Evolutionary conservation across 140 eudicot species (phyloP).

Genomic region (Bidens hawaiensis): DNA sequence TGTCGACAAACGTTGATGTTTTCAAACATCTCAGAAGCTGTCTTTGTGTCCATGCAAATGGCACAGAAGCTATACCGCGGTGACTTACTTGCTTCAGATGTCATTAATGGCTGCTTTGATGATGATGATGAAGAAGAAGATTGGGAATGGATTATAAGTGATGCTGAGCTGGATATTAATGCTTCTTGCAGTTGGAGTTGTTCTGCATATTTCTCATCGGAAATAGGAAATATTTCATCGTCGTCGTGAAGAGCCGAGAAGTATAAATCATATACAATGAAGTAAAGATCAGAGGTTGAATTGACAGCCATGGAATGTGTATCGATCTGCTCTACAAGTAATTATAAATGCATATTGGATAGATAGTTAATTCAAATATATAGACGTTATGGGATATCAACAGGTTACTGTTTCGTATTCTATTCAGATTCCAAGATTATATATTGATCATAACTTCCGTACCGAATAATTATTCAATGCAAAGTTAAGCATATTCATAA

Average conservation of each 20-base stretch:
- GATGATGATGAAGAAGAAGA: conserved; percentile 5
- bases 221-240: conserved; percentile 31
- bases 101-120: neutral
- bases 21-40: conserved; percentile 1
- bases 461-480: too few relatives aligned
- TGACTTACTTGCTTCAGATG: too few relatives aligned
- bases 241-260: conserved; percentile 22
- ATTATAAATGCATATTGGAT: neutral
- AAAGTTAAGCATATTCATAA: too few relatives aligned
- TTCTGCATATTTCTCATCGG: conserved; percentile 40
- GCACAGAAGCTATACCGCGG: too few relatives aligned
- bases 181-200: conserved; percentile 45
- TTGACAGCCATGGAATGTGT: neutral
- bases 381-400: neutral
- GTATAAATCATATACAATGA: conserved; percentile 44
- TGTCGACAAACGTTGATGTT: conserved; percentile 22
- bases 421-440: neutral
- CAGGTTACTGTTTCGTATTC: neutral
- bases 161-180: conserved; percentile 20
- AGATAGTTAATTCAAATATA: too few relatives aligned
- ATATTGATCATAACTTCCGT: too few relatives aligned
- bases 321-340: neutral
- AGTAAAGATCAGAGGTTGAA: conserved; percentile 3
- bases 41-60: too few relatives aligned
- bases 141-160: neutral